Percentiles rank a stretch among this genome's conserved stretches.
phyloP scores from a whole-genome alignment of 2,329 filamentous ascomycete genomes.

The Stagonosporopsis chrysanthemi region DNA sequence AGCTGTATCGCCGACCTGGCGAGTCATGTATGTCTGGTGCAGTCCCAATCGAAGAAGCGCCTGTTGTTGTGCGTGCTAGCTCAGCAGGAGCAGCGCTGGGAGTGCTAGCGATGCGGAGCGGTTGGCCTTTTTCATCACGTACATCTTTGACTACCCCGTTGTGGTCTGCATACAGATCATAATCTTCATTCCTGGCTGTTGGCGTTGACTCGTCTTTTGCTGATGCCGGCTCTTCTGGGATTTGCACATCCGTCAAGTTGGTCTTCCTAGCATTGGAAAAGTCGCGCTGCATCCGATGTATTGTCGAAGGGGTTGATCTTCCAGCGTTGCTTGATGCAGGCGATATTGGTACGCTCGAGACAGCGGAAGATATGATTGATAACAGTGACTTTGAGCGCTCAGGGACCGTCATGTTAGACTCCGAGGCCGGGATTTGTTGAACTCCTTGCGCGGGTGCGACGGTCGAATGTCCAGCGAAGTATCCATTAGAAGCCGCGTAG shows the following conservation, averaged over 20 bases:
- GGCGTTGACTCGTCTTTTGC: slow-evolving; percentile 27
- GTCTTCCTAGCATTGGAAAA: slow-evolving; percentile 32
- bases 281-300: slow-evolving; percentile 35
- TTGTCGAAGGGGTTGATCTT: slow-evolving; percentile 42
- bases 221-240: slow-evolving; percentile 31
- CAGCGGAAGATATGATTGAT: slow-evolving; percentile 48
- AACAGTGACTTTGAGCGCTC: slow-evolving; percentile 46
- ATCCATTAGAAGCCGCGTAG: slow-evolving; percentile 22
- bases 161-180: slow-evolving; percentile 49
- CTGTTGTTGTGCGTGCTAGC: slow-evolving; percentile 13
- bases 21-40: slow-evolving; percentile 28
- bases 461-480: slow-evolving; percentile 19
- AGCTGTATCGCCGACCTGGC: slow-evolving; percentile 36
- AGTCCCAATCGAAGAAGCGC: slow-evolving; percentile 9
- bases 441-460: slow-evolving; percentile 17
- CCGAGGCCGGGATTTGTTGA: slow-evolving; percentile 25
- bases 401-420: slow-evolving; percentile 27
- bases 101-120: slow-evolving; percentile 29
- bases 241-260: slow-evolving; percentile 30
- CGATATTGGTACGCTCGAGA: slow-evolving; percentile 41
- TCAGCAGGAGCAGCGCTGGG: slow-evolving; percentile 7
- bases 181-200: slow-evolving; percentile 35
- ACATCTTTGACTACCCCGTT: slow-evolving; percentile 49
- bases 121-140: slow-evolving; percentile 39
- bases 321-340: slow-evolving; percentile 38